Conservation (phyloP, 208 protist species). For the Strigomonas oncopelti region DNA sequence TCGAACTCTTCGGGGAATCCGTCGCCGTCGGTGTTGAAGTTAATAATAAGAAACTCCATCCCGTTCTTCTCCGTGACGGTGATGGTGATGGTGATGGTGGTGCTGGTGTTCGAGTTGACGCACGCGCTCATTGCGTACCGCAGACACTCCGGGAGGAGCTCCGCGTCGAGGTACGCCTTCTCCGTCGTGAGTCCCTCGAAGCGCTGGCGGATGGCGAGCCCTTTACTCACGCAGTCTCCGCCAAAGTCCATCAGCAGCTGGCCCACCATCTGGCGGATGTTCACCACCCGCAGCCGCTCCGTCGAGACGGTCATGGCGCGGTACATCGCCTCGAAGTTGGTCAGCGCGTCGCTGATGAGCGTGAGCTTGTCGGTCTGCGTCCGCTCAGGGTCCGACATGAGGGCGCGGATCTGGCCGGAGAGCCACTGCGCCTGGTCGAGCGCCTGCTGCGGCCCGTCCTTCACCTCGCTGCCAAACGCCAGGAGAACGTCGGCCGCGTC, state of each 20-base stretch:
- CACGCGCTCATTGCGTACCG: slow-evolving; percentile 68
- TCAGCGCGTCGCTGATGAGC: slow-evolving; percentile 48
- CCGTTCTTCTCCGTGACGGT: slow-evolving; percentile 62
- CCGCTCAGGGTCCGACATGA: slow-evolving; percentile 45
- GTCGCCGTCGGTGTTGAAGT: slow-evolving; percentile 64
- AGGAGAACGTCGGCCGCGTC: slow-evolving; percentile 66
- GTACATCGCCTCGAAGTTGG: slow-evolving; percentile 67
- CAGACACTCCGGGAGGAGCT: slow-evolving; percentile 71
- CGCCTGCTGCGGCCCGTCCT: slow-evolving; percentile 32
- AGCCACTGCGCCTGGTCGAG: slow-evolving; percentile 70
- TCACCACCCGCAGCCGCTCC: slow-evolving; percentile 67
- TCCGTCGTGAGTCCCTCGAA: slow-evolving; percentile 67
- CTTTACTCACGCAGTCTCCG: slow-evolving; percentile 56
- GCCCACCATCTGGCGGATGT: slow-evolving; percentile 79
- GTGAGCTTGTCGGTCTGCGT: slow-evolving; percentile 61
- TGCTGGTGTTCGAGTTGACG: slow-evolving; percentile 8
- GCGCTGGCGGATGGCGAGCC: slow-evolving; percentile 56
- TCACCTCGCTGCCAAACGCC: slow-evolving; percentile 58
- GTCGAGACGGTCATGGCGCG: slow-evolving; percentile 70
- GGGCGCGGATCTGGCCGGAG: slow-evolving; percentile 45
- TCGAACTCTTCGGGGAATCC: slow-evolving; percentile 48
- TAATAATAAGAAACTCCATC: slow-evolving; percentile 80
- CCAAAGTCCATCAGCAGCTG: slow-evolving; percentile 83
- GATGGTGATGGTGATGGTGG: slow-evolving; percentile 51
- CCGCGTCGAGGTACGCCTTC: slow-evolving; percentile 61